These are phyloP conservation scores for Talaromyces thailandensis DNA, from an alignment of 495 filamentous ascomycete genomes.

Conservation along the genomic window DNA sequence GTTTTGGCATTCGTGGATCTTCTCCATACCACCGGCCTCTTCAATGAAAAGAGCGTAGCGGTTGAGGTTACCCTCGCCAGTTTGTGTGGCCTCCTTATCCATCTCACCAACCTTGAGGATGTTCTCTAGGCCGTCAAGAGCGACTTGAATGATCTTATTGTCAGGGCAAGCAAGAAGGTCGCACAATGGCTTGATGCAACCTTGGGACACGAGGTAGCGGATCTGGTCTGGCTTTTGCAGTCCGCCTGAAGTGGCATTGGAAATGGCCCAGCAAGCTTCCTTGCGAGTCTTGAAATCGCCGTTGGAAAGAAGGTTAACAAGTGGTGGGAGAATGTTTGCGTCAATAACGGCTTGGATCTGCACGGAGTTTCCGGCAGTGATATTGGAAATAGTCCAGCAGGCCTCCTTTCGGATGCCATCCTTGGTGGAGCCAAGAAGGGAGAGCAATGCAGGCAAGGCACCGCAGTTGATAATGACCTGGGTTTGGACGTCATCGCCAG, in stretches of 20 bases:
- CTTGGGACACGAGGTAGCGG: slow-evolving; percentile 81
- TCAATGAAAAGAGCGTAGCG: slow-evolving; percentile 97
- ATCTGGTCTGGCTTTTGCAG: slow-evolving; percentile 99
- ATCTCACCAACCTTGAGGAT: slow-evolving; percentile 98
- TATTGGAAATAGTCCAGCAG: slow-evolving; percentile 99
- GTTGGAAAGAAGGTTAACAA: slow-evolving; percentile 91
- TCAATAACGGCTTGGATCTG: slow-evolving; percentile 98
- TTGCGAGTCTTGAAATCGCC: slow-evolving; percentile 99
- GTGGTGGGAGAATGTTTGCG: slow-evolving; percentile 88
- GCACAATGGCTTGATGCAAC: slow-evolving; percentile 96
- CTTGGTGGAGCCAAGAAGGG: slow-evolving; percentile 90
- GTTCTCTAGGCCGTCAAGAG: slow-evolving; percentile 96
- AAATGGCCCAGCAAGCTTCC: slow-evolving; percentile 99
- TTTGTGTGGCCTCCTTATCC: slow-evolving; percentile 77
- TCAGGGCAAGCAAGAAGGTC: slow-evolving; percentile 95
- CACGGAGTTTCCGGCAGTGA: slow-evolving; percentile 94
- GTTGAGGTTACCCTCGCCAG: slow-evolving; percentile 73
- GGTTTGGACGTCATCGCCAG: slow-evolving; percentile 96
- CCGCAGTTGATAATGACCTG: slow-evolving; percentile 99
- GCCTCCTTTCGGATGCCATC: slow-evolving; percentile 99
- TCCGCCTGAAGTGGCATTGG: slow-evolving; percentile 95
- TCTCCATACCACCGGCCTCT: slow-evolving; percentile 98
- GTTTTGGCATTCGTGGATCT: slow-evolving; percentile 99
- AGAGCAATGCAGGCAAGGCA: slow-evolving; percentile 80
- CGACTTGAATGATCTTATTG: slow-evolving; percentile 99